Percentiles rank a stretch among this genome's conserved stretches.
Evolutionary conservation across 129 eudicot species (phyloP).

Genomic region (Artemisia argyi): DNA sequence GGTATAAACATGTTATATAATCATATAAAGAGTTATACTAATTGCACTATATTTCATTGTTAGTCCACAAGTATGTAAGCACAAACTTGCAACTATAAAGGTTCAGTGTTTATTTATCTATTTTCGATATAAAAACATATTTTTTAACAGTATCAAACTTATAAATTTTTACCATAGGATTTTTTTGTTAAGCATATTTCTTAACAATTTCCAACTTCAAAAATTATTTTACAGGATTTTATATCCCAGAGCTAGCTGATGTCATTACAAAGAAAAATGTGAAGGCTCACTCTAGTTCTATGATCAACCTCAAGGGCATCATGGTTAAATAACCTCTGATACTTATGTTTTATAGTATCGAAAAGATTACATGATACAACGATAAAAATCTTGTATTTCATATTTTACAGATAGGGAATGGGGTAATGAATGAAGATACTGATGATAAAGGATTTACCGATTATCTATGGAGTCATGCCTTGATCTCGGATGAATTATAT

Average conservation of each 20-base stretch:
- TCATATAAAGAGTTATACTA: neutral
- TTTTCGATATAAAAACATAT: too few species aligned
- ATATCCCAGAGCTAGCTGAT: conserved; percentile 68
- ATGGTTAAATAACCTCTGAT: conserved; percentile 37
- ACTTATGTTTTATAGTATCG: neutral
- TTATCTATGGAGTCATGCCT: conserved; percentile 57
- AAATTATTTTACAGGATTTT: conserved; percentile 43
- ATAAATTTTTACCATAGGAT: too few species aligned
- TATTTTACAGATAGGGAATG: conserved; percentile 50
- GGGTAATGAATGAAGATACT: conserved; percentile 49
- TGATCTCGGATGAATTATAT: conserved; percentile 52
- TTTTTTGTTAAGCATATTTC: neutral
- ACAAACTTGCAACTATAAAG: too few species aligned
- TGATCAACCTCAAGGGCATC: conserved; percentile 53
- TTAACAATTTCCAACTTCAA: too few species aligned
- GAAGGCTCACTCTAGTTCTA: conserved; percentile 21
- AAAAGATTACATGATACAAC: neutral
- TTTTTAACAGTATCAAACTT: too few species aligned
- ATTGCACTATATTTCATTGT: neutral
- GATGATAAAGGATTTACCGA: conserved; percentile 45
- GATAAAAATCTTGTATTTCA: neutral
- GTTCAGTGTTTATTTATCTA: too few species aligned
- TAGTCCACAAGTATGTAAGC: too few species aligned
- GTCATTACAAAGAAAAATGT: conserved; percentile 49
- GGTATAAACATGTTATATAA: conserved; percentile 28